Percentiles rank a stretch among this genome's conserved stretches.
phyloP scores from a whole-genome alignment of 371 early-diverging fungal genomes.

The Apophysomyces trapeziformis region DNA sequence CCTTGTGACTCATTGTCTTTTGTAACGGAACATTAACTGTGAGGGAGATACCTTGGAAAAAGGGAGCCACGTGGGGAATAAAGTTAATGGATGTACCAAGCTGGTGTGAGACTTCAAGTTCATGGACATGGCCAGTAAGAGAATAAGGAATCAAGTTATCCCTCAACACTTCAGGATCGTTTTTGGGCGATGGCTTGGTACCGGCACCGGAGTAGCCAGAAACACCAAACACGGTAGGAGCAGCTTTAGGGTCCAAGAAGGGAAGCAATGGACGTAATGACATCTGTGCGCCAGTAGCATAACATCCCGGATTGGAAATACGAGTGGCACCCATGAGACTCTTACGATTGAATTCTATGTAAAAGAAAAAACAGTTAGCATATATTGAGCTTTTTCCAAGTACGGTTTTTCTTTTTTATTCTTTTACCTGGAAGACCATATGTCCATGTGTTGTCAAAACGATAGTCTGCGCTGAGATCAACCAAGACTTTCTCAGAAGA shows the following conservation, averaged over 20 bases:
- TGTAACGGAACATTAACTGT: slow-evolving; percentile 86
- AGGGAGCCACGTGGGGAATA: slow-evolving; percentile 91
- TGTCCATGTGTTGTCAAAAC: slow-evolving; percentile 86
- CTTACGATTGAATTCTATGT: slow-evolving; percentile 69
- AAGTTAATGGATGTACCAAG: slow-evolving; percentile 72
- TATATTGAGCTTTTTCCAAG: neutral
- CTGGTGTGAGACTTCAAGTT: slow-evolving; percentile 87
- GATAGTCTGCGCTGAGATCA: slow-evolving; percentile 93
- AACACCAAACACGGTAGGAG: slow-evolving; percentile 91
- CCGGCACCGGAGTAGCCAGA: slow-evolving; percentile 98
- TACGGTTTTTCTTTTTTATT: neutral
- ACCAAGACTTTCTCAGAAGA: slow-evolving; percentile 69
- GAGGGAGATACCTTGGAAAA: slow-evolving; percentile 92
- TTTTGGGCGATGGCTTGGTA: slow-evolving; percentile 93
- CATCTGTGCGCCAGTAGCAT: slow-evolving; percentile 96
- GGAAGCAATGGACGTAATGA: slow-evolving; percentile 82
- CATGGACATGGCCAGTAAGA: slow-evolving; percentile 95
- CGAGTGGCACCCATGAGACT: slow-evolving; percentile 61
- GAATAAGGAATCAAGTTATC: slow-evolving; percentile 93
- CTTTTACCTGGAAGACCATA: slow-evolving; percentile 85
- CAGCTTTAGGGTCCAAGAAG: slow-evolving; percentile 56
- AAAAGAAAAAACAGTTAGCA: neutral
- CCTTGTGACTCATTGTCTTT: slow-evolving; percentile 64
- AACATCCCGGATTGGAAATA: slow-evolving; percentile 97
- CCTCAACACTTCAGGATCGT: slow-evolving; percentile 80